Evolutionary conservation across 139 green algal species (phyloP).

Genomic region (Pseudopediastrum boryanum): DNA sequence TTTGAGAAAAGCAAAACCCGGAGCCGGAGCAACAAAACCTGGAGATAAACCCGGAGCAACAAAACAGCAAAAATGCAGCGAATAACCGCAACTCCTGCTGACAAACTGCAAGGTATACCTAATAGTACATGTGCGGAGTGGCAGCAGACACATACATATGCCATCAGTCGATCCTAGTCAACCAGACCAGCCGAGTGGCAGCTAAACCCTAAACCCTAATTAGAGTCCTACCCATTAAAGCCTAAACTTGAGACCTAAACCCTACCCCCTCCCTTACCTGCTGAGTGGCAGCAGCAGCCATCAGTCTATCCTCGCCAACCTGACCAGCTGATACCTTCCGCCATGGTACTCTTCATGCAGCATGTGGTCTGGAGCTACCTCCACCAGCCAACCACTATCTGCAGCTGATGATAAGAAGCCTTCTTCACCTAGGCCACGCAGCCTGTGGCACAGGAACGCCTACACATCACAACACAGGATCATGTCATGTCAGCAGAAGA

Average conservation of each 20-base stretch:
- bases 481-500: neutral
- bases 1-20: too few relatives aligned
- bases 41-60: too few relatives aligned
- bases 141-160: neutral
- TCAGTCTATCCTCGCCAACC: neutral
- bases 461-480: neutral
- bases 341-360: conserved; percentile 29
- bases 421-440: conserved; percentile 14
- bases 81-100: too few relatives aligned
- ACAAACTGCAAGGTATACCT: too few relatives aligned
- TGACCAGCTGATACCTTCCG: conserved; percentile 6
- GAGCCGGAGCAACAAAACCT: too few relatives aligned
- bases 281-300: neutral
- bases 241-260: neutral
- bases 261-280: neutral
- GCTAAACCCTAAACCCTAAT: neutral
- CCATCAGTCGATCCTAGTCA: neutral
- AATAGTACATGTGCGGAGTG: too few relatives aligned
- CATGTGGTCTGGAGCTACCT: neutral
- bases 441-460: conserved; percentile 30
- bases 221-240: neutral
- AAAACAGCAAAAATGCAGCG: too few relatives aligned
- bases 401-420: conserved; percentile 7
- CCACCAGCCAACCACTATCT: conserved; percentile 4
- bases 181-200: too few relatives aligned